Evolutionary conservation across 495 filamentous ascomycete genomes (phyloP), one percentile per base, ranked within the genome.

Genomic region (Neurospora pannonica): DNA sequence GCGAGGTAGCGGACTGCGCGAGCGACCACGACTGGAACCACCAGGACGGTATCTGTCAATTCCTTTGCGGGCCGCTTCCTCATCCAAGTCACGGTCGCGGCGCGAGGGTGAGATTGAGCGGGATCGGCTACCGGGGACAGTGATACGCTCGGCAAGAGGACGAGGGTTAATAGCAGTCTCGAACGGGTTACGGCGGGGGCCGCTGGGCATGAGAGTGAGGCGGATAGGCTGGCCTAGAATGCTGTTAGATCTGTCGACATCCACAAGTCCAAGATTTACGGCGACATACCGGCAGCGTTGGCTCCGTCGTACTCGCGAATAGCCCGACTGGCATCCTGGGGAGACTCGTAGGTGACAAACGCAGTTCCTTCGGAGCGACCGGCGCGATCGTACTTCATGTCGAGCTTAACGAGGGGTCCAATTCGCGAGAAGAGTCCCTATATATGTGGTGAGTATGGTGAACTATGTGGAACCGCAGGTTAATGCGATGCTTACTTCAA

Each of bases 281-380:
- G 38, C 42, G 31, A 70, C 75, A 71, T 83, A 85, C 92, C 93
- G 76, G 95, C 92, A 42, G 95, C 95, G 82, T 97, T 97, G 74
- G 95, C 94, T 70, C 93, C 93, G 81, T 97, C 91, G 76, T 90
- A 97, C 77, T 97, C 92, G 54, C 84, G 85, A 74, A 97, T 89
- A 6, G 95, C 96, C 28, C 86, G 82, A 75, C 86, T 85, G 7
- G 95, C 95, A 79, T 97, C 92, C 74, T 85, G 84, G 34, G 87
- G 78, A 37, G 85, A 86, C 75, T 88, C 86, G 81, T 97, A 97
- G 34, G 91, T 96, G 71, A 97, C 92, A 79, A 90, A 96, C 31
- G 94, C 94, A 37, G 90, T 89, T 73, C 95, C 95, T 78, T 94
- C 90, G 36, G 93, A 97, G 81, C 95, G 94, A 75, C 96, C 95